Conservation (phyloP, 2,329 filamentous ascomycete species). For the Trichoderma endophyticum region DNA sequence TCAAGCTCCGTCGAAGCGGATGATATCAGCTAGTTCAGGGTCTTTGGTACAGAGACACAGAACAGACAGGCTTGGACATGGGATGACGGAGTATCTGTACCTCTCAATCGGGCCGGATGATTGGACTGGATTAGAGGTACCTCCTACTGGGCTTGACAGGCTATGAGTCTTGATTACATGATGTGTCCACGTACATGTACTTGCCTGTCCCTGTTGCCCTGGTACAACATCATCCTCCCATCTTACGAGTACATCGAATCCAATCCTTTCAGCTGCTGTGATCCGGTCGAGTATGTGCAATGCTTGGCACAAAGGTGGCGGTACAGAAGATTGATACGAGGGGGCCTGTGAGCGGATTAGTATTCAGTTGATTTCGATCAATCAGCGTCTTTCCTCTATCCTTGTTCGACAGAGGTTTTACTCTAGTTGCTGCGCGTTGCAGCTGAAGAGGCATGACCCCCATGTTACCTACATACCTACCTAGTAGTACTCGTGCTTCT, state of each 20-base stretch:
- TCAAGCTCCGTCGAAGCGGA: not conserved
- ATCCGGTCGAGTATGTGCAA: not conserved
- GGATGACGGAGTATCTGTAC: not conserved
- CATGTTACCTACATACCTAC: not conserved
- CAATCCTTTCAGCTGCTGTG: not conserved
- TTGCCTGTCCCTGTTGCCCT: not conserved
- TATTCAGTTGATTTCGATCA: not conserved
- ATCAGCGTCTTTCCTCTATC: not conserved
- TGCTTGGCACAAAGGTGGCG: not conserved
- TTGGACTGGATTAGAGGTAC: not conserved
- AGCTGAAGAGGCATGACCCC: not conserved
- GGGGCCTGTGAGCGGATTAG: not conserved
- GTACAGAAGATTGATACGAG: not conserved
- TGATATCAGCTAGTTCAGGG: not conserved
- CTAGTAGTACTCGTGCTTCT: not conserved
- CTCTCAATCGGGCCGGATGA: conserved; percentile 2
- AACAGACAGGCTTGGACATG: not conserved
- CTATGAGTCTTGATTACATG: not conserved
- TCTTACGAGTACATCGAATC: not conserved
- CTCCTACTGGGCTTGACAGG: not conserved
- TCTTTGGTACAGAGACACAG: not conserved
- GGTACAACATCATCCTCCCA: not conserved
- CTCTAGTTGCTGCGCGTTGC: not conserved
- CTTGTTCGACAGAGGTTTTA: not conserved
- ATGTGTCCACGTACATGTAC: not conserved